phyloP scores from a whole-genome alignment of 768 basidiomycete species.

The Gymnopilus dilepis region DNA sequence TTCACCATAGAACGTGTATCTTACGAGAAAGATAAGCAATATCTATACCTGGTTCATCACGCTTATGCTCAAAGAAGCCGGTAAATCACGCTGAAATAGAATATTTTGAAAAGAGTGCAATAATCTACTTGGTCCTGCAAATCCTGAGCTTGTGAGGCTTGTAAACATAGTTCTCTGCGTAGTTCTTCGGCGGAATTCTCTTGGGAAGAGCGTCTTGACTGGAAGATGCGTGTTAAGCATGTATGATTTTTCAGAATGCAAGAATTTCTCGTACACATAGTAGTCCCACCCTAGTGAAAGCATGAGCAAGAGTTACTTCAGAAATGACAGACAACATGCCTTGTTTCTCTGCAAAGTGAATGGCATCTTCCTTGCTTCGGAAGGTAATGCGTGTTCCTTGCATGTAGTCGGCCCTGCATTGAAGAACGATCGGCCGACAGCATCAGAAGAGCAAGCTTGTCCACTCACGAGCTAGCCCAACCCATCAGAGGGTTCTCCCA shows the following conservation, averaged over 20 bases:
- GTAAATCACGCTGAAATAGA: background rate
- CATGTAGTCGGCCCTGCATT: slow-evolving; percentile 88
- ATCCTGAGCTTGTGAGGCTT: slow-evolving; percentile 80
- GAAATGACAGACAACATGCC: slow-evolving; percentile 46
- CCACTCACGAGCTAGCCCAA: slow-evolving; percentile 90
- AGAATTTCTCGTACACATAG: slow-evolving; percentile 67
- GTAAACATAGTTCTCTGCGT: slow-evolving; percentile 92
- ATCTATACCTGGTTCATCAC: background rate
- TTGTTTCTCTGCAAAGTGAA: slow-evolving; percentile 97
- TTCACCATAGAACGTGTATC: background rate
- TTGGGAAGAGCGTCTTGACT: slow-evolving; percentile 66
- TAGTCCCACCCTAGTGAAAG: slow-evolving; percentile 82
- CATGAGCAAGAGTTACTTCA: slow-evolving; percentile 17
- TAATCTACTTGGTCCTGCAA: slow-evolving; percentile 85
- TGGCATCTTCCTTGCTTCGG: slow-evolving; percentile 85
- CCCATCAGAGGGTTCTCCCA: slow-evolving; percentile 99
- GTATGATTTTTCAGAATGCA: slow-evolving; percentile 2
- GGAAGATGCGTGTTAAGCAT: slow-evolving; percentile 21
- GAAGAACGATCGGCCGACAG: background rate
- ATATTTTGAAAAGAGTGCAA: background rate
- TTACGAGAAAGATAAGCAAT: background rate
- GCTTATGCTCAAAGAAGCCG: background rate
- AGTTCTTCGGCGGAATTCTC: slow-evolving; percentile 85
- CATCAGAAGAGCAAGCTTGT: background rate
- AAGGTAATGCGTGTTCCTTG: slow-evolving; percentile 88